Evolutionary conservation across 257 asterid species (phyloP).

Genomic region (Pogostemon cablin): DNA sequence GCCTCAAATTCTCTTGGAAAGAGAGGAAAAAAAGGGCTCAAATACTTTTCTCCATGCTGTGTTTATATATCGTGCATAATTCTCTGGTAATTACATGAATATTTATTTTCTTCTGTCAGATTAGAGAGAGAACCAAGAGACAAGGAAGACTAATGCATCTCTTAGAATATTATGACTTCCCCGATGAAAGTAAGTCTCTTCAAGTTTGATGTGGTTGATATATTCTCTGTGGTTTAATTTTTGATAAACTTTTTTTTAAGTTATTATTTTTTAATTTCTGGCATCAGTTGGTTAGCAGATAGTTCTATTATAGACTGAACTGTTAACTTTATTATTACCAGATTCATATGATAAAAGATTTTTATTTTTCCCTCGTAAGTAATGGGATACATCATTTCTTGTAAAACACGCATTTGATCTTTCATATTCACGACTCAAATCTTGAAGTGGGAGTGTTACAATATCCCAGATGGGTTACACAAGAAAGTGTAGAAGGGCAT

Average conservation of each 20-base stretch:
- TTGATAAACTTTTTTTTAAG: not conserved
- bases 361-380: not conserved
- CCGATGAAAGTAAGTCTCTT: slow-evolving; percentile 66
- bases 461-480: no score
- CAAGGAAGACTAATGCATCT: slow-evolving; percentile 23
- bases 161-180: slow-evolving; percentile 58
- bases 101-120: slow-evolving; percentile 44
- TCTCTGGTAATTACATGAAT: slow-evolving; percentile 27
- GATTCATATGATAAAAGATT: not conserved
- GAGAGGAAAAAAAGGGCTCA: not conserved
- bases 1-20: no score
- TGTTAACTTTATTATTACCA: slow-evolving; percentile 1
- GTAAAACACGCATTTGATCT: not conserved
- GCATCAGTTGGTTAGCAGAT: slow-evolving; percentile 13
- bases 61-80: slow-evolving; percentile 7
- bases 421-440: slow-evolving; percentile 12
- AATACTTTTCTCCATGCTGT: not conserved
- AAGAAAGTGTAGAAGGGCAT: no score
- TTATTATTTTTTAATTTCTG: slow-evolving; percentile 9
- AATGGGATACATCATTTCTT: not conserved
- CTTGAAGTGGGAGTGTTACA: not conserved
- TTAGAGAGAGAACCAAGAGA: slow-evolving; percentile 35
- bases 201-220: slow-evolving; percentile 7
- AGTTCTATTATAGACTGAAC: not conserved
- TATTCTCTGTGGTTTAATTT: slow-evolving; percentile 6